Percentiles rank a stretch among this genome's conserved stretches.
These are phyloP conservation scores for Eutrema yunnanense DNA, from an alignment of 345 rosid genomes.

Conservation along the genomic window DNA sequence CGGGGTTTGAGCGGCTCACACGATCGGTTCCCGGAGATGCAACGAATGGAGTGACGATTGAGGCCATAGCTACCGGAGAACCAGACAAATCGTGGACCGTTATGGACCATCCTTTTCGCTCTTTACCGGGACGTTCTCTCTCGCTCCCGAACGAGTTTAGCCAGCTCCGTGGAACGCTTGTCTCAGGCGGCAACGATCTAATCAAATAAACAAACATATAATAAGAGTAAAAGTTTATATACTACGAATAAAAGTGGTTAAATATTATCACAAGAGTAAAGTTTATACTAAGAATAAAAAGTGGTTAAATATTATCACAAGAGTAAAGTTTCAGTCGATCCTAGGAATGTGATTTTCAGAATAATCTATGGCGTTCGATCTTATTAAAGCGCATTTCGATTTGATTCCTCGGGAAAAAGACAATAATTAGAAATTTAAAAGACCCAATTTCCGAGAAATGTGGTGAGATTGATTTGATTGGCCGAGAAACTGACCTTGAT, in stretches of 20 bases:
- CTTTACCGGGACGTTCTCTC: slow-evolving; percentile 64
- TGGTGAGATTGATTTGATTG: not conserved
- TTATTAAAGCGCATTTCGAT: not conserved
- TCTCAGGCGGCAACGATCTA: slow-evolving; percentile 60
- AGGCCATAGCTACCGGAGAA: slow-evolving; percentile 80
- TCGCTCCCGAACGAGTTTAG: slow-evolving; percentile 79
- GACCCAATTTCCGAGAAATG: slow-evolving; percentile 1
- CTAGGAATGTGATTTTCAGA: not conserved
- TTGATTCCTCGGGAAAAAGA: slow-evolving; percentile 5
- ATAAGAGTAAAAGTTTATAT: not conserved
- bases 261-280: slow-evolving; percentile 1
- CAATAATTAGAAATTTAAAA: not conserved
- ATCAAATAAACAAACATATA: not conserved
- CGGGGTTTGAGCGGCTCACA: slow-evolving; percentile 87
- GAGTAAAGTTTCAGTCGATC: slow-evolving; percentile 17
- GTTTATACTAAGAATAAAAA: not conserved
- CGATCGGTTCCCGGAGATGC: slow-evolving; percentile 84
- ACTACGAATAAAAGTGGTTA: not conserved
- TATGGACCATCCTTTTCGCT: slow-evolving; percentile 88
- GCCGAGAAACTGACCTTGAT: slow-evolving; percentile 50
- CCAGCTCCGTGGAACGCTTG: slow-evolving; percentile 56
- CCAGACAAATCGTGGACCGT: slow-evolving; percentile 91
- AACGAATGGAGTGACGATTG: slow-evolving; percentile 79
- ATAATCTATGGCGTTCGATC: slow-evolving; percentile 4
- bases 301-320: slow-evolving; percentile 6